Percentiles rank a stretch among this genome's conserved stretches.
These are phyloP conservation scores for Lepraria neglecta DNA, from an alignment of 495 filamentous ascomycete genomes.

Conservation along the genomic window DNA sequence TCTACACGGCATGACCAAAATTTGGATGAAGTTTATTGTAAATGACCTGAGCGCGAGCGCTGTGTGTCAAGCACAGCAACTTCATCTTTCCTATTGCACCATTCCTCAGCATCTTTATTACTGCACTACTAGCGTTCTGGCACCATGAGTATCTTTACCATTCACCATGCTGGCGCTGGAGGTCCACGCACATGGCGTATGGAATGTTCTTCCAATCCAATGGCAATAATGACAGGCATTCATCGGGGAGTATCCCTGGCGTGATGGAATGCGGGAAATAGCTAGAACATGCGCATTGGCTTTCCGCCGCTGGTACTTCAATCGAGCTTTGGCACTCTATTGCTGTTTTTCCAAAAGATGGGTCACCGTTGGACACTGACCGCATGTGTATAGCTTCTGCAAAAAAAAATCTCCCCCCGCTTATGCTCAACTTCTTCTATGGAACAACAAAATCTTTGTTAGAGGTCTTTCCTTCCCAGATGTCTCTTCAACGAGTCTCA, in stretches of 20 bases:
- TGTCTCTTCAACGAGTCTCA: no score
- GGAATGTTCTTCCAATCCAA: background rate
- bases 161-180: conserved; percentile 7
- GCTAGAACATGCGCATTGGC: conserved; percentile 7
- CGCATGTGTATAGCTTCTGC: conserved; percentile 13
- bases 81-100: background rate
- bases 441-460: no score
- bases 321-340: conserved; percentile 16
- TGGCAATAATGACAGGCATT: conserved; percentile 9
- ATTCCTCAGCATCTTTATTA: conserved; percentile 1
- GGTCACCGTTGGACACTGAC: conserved; percentile 18
- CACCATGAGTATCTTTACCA: conserved; percentile 4
- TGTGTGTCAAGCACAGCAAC: conserved; percentile 1
- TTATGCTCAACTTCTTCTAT: background rate
- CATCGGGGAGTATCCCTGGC: background rate
- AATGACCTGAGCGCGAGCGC: conserved; percentile 12
- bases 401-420: conserved; percentile 3
- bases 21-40: conserved; percentile 17
- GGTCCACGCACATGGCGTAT: background rate
- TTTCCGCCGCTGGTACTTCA: conserved; percentile 3
- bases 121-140: conserved; percentile 10
- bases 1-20: conserved; percentile 4
- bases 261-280: background rate
- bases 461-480: no score
- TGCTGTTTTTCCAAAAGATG: conserved; percentile 15